Percentiles rank a stretch among this genome's conserved stretches.
phyloP scores from a whole-genome alignment of 2,329 filamentous ascomycete species.

The Cylindrodendrum hubeiense region DNA sequence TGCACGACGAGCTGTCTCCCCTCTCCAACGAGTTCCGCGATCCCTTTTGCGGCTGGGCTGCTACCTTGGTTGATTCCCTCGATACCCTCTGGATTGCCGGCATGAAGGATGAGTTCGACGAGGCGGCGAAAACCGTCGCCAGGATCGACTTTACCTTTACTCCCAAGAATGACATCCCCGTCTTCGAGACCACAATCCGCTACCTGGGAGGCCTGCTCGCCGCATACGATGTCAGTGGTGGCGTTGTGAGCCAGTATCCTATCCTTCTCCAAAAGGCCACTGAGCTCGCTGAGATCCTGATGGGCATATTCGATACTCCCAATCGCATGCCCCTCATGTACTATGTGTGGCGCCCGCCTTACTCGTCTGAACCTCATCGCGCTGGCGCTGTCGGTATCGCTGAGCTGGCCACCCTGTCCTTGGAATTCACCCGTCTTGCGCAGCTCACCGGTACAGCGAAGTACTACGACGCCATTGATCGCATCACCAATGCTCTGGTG shows the following conservation, averaged over 20 bases:
- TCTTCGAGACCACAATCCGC: conserved; percentile 93
- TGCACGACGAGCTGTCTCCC: conserved; percentile 87
- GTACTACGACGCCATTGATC: conserved; percentile 91
- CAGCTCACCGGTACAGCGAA: conserved; percentile 85
- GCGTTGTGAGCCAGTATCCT: conserved; percentile 65
- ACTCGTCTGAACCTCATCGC: conserved; percentile 71
- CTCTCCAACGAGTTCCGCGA: conserved; percentile 76
- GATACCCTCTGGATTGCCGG: conserved; percentile 93
- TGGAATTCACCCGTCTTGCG: conserved; percentile 91
- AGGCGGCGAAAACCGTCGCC: conserved; percentile 77
- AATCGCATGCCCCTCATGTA: conserved; percentile 91
- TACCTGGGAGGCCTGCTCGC: conserved; percentile 89
- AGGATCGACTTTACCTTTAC: conserved; percentile 87
- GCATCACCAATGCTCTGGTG: conserved; percentile 85
- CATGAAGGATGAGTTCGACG: conserved; percentile 81
- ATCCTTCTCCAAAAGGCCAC: conserved; percentile 82
- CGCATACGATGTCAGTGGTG: conserved; percentile 87
- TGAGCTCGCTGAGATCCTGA: conserved; percentile 83
- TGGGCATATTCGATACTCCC: conserved; percentile 89
- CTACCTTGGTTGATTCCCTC: conserved; percentile 84
- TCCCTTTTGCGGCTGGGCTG: conserved; percentile 93
- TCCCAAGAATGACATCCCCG: conserved; percentile 76
- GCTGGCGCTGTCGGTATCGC: conserved; percentile 71
- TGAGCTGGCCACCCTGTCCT: conserved; percentile 83
- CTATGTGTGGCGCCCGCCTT: conserved; percentile 80